Evolutionary conservation across 495 filamentous ascomycete genomes (phyloP).

Genomic region (Xylaria flabelliformis): DNA sequence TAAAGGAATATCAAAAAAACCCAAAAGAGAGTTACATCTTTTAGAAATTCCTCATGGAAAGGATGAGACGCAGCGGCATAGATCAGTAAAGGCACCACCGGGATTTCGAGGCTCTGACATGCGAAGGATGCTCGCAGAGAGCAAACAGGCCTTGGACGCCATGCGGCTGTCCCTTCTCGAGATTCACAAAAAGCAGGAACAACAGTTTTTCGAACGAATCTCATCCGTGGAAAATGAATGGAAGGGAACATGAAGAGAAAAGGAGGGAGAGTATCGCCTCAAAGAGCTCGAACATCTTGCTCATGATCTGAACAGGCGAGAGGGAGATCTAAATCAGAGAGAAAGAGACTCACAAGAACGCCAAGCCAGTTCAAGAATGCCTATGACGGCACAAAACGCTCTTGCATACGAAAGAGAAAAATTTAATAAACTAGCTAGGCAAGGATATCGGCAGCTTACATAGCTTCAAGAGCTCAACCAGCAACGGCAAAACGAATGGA

Average conservation of each 20-base stretch:
- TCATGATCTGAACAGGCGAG: not conserved
- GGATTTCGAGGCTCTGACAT: not conserved
- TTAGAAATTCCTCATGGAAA: not conserved
- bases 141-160: conserved; percentile 7
- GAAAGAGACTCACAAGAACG: not conserved
- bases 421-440: not conserved
- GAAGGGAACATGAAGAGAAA: not conserved
- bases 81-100: not conserved
- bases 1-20: not conserved
- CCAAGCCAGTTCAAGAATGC: not conserved
- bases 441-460: not conserved
- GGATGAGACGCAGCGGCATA: not conserved
- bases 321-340: not conserved
- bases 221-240: conserved; percentile 1
- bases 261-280: not conserved
- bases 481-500: not conserved
- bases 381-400: not conserved
- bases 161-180: conserved; percentile 8
- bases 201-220: not conserved
- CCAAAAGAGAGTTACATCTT: not conserved
- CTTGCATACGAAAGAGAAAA: conserved; percentile 1
- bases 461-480: not conserved
- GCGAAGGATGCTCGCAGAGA: not conserved
- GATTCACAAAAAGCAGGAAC: conserved; percentile 11
- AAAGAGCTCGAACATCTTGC: conserved; percentile 8